Base-by-base conservation (phyloP, 352 stramenopile genomes). In the Phytophthora fragariaefolia region DNA sequence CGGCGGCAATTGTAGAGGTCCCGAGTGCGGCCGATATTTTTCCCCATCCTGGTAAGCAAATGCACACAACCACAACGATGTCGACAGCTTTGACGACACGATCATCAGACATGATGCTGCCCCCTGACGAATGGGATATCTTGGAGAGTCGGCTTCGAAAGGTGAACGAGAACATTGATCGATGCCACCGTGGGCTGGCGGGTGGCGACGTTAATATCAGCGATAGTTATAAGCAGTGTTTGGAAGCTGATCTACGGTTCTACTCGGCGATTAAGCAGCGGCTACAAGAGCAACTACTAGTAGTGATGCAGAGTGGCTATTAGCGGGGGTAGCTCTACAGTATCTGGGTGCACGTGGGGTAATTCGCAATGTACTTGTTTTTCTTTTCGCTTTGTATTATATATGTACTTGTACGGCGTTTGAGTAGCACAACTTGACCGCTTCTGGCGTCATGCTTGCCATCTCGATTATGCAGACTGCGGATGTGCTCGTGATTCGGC, bases 221-320 rank as follows among this genome's bases (percentile, higher is more conserved):
- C 64, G 77, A 83, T 26, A 77, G 63, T 52, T 82, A 92, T 45
- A 82, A 84, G 24, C 69, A 83, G 60, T 84, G 74, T 30, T 54
- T 92, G 51, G 83, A 92, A 46, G 70, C 71, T 12, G 83, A 92
- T 57, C 58, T 92, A 43, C 75, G 76, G 3, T 92, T 92, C 61
- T 92, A 89, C 67, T 79, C 78, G 1, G 79, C 80, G 40, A 92
- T 92, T 65, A 92, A 92, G 62, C 82, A 90, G 63, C 79, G 79
- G 7, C 69, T 92, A 34, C 83, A 92, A 54, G 79, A 90, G 68
- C 81, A 92, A 26, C 61, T 92, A 22, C 62, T 92, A 9, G 82
- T 90, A 52, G 74, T 84, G 20, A 92, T 92, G 83, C 79, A 90
- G 58, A 79, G 69, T 49, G 79, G 78, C 26, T 90, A 83, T 43